Base-by-base conservation (phyloP, 768 basidiomycete species). In the Rickenella mellea region DNA sequence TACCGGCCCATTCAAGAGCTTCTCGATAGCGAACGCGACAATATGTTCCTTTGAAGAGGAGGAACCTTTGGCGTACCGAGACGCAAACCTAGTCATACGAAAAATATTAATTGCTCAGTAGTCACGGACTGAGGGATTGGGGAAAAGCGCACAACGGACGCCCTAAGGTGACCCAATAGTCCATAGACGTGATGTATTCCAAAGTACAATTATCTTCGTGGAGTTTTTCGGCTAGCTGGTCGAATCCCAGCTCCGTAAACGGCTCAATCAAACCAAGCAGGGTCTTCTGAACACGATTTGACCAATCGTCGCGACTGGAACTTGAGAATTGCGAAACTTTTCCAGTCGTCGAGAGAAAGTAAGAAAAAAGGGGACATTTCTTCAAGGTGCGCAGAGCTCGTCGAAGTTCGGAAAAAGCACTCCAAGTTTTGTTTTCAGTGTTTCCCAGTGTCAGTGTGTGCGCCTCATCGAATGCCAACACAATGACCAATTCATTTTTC, bases 381-480 rank as follows among this genome's bases (percentile, higher is more conserved):
- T 26, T 32, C 24, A 46, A 5, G 46, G 15, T 41, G 30, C 39
- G 22, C 14, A 51, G 47, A 24, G 40, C 47, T 20, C 43, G 42
- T 14, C 46, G 41, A 12, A 56, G n/a, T 37, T 44, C 45, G 7
- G 44, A 19, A 32, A 40, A 47, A 33, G 27, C 29, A 14, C 30
- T 21, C 29, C 24, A 42, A n/a, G n/a, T n/a, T n/a, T n/a, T n/a
- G 26, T 17, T 17, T 27, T 14, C 20, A 9, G 20, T 26, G 30
- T 24, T 14, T 31, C 20, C 21, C 35, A 22, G 24, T 6, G 41
- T 49, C 42, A 54, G 37, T 7, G 40, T 31, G 24, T 55, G 44
- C 5, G 50, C 45, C 31, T 56, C 55, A 46, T 58, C 57, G 31
- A 56, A 55, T n/a, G 44, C 26, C n/a, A 56, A 30, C n/a, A n/a